Percentiles rank a stretch among this genome's conserved stretches.
These are phyloP conservation scores for Exutisphaerella laricina DNA, from an alignment of 2,329 filamentous ascomycete genomes.

Conservation along the genomic window DNA sequence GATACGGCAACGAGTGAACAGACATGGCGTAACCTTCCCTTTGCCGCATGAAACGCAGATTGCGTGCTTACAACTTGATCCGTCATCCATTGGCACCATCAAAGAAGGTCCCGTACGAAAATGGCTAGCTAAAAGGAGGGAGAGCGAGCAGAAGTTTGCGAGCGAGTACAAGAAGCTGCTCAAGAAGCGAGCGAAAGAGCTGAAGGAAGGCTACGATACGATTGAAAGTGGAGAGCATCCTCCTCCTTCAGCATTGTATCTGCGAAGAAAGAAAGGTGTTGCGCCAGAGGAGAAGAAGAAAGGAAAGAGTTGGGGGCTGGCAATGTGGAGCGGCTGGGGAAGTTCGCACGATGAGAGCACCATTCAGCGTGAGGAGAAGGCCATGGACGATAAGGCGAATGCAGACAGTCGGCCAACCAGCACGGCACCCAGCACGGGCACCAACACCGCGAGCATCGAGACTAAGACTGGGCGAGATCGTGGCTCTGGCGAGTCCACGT, in stretches of 20 bases:
- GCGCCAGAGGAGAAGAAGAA: slow-evolving; percentile 30
- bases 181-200: slow-evolving; percentile 66
- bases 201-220: slow-evolving; percentile 63
- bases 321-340: slow-evolving; percentile 81
- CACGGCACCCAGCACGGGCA: slow-evolving; percentile 5
- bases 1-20: slow-evolving; percentile 82
- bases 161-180: slow-evolving; percentile 66
- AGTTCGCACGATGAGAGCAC: slow-evolving; percentile 80
- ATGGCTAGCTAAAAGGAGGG: slow-evolving; percentile 69
- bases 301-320: slow-evolving; percentile 61
- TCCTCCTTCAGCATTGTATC: slow-evolving; percentile 67
- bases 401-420: slow-evolving; percentile 7
- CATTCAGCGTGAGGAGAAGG: slow-evolving; percentile 55
- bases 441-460: background rate
- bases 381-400: slow-evolving; percentile 23
- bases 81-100: slow-evolving; percentile 66
- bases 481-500: background rate
- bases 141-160: slow-evolving; percentile 69
- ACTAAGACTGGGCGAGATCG: background rate
- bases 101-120: slow-evolving; percentile 74
- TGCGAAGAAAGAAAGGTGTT: slow-evolving; percentile 40
- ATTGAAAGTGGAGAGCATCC: slow-evolving; percentile 68
- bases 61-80: slow-evolving; percentile 58
- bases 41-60: slow-evolving; percentile 62
- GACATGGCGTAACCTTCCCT: slow-evolving; percentile 67